Conservation (phyloP, 2,329 filamentous ascomycete species). For the Ophiostoma angusticollis region DNA sequence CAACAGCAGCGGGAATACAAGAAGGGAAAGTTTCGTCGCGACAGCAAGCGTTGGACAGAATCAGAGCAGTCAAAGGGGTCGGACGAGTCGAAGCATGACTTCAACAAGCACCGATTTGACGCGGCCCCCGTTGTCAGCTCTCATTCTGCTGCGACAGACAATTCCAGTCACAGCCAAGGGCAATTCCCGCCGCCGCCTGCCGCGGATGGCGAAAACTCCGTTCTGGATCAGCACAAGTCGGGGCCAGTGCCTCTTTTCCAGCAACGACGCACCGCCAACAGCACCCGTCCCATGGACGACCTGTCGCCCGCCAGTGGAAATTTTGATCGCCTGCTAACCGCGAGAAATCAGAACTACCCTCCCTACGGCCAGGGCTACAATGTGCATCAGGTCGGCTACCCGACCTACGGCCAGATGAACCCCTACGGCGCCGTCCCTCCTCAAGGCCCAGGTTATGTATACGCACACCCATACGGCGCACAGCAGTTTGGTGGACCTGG, state of each 20-base stretch:
- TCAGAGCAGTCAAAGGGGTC: slow-evolving; percentile 15
- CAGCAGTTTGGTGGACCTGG: slow-evolving; percentile 22
- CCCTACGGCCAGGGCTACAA: slow-evolving; percentile 34
- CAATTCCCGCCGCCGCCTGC: not conserved
- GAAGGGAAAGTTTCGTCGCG: slow-evolving; percentile 21
- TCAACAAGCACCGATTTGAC: not conserved
- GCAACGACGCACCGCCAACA: not conserved
- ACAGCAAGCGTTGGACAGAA: slow-evolving; percentile 32
- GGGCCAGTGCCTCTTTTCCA: slow-evolving; percentile 14
- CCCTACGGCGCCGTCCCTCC: slow-evolving; percentile 19
- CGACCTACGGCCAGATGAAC: slow-evolving; percentile 24
- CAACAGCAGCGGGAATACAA: not conserved
- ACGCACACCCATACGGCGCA: slow-evolving; percentile 30
- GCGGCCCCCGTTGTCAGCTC: slow-evolving; percentile 1
- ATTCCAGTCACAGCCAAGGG: not conserved
- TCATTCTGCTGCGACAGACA: not conserved
- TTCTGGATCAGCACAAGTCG: not conserved
- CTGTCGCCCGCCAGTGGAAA: slow-evolving; percentile 56
- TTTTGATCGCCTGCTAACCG: slow-evolving; percentile 63
- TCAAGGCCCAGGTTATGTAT: slow-evolving; percentile 34
- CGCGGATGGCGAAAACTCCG: not conserved
- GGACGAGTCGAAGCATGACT: slow-evolving; percentile 11
- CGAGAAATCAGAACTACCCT: slow-evolving; percentile 52
- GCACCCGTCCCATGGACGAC: slow-evolving; percentile 29
- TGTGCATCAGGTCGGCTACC: slow-evolving; percentile 22